phyloP scores from a whole-genome alignment of 2,329 filamentous ascomycete genomes.

The Fusarium stilboides region DNA sequence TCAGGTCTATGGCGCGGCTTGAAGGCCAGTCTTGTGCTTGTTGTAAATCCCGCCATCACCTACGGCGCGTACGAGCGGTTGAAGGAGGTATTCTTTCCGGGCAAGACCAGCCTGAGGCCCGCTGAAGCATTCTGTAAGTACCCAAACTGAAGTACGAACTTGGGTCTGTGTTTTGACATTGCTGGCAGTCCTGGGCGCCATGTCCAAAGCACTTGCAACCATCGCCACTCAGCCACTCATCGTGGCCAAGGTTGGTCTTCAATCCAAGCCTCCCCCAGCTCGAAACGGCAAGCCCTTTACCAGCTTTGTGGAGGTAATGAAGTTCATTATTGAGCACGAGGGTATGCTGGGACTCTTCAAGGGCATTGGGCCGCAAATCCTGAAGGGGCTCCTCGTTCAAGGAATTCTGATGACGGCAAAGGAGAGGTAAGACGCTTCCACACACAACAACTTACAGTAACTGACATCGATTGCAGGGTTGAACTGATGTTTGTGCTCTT shows the following conservation, averaged over 20 bases:
- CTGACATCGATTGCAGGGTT: conserved; percentile 69
- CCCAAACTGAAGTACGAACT: not conserved
- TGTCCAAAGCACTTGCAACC: conserved; percentile 94
- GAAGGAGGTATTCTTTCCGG: conserved; percentile 82
- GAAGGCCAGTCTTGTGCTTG: conserved; percentile 94
- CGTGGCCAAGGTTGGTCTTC: conserved; percentile 96
- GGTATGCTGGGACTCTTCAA: conserved; percentile 91
- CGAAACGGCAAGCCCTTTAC: conserved; percentile 93
- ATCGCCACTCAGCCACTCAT: conserved; percentile 95
- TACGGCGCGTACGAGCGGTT: conserved; percentile 97
- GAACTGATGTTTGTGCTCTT: conserved; percentile 90
- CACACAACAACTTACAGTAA: not conserved
- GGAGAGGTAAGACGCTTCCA: conserved; percentile 76
- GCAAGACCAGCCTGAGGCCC: conserved; percentile 80
- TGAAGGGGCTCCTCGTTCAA: conserved; percentile 94
- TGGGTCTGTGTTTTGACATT: conserved; percentile 16
- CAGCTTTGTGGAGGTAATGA: conserved; percentile 94
- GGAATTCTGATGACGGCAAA: conserved; percentile 99
- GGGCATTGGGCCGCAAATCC: conserved; percentile 92
- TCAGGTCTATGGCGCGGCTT: conserved; percentile 93
- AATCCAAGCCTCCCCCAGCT: conserved; percentile 89
- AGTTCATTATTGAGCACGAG: conserved; percentile 91
- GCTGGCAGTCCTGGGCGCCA: conserved; percentile 82
- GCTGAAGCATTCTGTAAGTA: conserved; percentile 92
- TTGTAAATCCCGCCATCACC: conserved; percentile 96